Evolutionary conservation across 2,329 filamentous ascomycete species (phyloP).

Genomic region (Paracoccidioides lutzii): DNA sequence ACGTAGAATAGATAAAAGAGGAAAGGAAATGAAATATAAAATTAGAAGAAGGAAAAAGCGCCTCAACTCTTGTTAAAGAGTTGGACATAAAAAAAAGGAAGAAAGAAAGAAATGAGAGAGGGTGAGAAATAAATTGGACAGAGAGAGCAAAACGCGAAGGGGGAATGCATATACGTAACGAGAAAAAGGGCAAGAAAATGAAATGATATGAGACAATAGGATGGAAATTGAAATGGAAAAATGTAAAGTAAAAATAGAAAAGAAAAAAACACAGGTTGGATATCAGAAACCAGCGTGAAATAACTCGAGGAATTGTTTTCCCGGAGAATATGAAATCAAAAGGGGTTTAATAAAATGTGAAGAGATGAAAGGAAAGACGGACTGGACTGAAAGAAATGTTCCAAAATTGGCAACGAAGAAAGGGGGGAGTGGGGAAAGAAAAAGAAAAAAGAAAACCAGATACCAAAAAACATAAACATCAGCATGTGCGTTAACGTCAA

Average conservation of each 20-base stretch:
- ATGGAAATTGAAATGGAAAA: too few relatives aligned
- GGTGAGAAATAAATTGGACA: too few relatives aligned
- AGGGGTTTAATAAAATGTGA: too few relatives aligned
- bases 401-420: background rate
- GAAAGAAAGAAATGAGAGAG: background rate
- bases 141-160: background rate
- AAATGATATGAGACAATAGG: too few relatives aligned
- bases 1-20: background rate
- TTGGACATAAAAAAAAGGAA: background rate
- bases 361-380: too few relatives aligned
- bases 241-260: too few relatives aligned
- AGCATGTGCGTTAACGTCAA: slow-evolving; percentile 3
- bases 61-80: too few relatives aligned
- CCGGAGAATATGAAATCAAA: too few relatives aligned
- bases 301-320: too few relatives aligned
- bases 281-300: too few relatives aligned
- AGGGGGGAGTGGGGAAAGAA: background rate
- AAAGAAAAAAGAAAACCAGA: background rate
- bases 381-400: background rate
- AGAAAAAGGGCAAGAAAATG: too few relatives aligned
- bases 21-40: background rate
- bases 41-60: background rate
- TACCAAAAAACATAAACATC: background rate
- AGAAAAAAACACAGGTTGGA: too few relatives aligned
- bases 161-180: background rate